Percentiles rank a stretch among this genome's conserved stretches.
Evolutionary conservation across 2,329 filamentous ascomycete species (phyloP).

Genomic region (Sarocladium kiliense): DNA sequence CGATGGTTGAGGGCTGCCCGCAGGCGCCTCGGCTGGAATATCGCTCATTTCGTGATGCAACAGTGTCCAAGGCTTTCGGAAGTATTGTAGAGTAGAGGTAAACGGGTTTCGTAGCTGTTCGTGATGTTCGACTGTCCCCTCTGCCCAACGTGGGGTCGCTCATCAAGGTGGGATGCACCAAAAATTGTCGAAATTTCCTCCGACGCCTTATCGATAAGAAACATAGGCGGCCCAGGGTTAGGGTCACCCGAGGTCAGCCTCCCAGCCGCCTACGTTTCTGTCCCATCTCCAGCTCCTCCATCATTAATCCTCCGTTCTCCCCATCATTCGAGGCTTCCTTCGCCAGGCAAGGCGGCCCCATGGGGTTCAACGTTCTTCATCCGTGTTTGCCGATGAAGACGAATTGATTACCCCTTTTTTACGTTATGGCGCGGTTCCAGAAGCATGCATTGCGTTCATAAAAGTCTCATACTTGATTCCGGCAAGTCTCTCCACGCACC

Average conservation of each 20-base stretch:
- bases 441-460: background rate
- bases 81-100: too few species aligned
- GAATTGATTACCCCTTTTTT: conserved; percentile 2
- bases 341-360: background rate
- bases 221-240: background rate
- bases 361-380: background rate
- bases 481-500: background rate
- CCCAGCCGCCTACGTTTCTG: too few species aligned
- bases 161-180: conserved; percentile 9
- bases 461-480: background rate
- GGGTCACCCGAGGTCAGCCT: too few species aligned
- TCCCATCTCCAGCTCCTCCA: background rate
- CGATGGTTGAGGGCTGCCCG: background rate
- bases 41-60: too few species aligned
- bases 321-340: background rate
- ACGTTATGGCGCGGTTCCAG: background rate
- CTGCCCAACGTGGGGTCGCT: conserved; percentile 5
- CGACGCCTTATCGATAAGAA: background rate
- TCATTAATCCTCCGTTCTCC: background rate
- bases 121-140: background rate
- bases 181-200: background rate
- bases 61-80: too few species aligned
- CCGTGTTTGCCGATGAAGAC: background rate
- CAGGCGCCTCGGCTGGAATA: conserved; percentile 4
- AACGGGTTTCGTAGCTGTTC: too few species aligned